Conservation (phyloP, 768 basidiomycete species). For the Brasilioporus rufonigricans region DNA sequence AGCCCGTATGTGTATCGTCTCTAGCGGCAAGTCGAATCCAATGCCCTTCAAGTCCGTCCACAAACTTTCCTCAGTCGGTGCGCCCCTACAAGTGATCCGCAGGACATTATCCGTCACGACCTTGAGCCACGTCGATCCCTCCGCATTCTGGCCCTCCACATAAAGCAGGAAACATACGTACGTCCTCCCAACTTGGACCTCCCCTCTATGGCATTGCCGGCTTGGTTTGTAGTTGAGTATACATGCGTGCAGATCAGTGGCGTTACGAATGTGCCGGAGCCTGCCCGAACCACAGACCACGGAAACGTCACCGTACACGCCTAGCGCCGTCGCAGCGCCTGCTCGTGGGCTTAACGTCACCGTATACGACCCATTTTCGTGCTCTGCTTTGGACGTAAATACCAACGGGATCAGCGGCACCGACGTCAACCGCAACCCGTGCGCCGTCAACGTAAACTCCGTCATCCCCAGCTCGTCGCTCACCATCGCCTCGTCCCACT, state of each 20-base stretch:
- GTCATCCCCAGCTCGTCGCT: constrained; percentile 9
- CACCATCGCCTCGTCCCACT: constrained; percentile 14
- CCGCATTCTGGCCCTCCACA: not conserved
- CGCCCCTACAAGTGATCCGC: constrained; percentile 9
- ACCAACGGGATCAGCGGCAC: constrained; percentile 22
- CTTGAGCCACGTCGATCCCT: constrained; percentile 22
- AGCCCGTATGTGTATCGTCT: constrained; percentile 10
- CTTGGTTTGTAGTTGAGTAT: constrained; percentile 22
- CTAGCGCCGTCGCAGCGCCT: not conserved
- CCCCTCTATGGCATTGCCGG: not conserved
- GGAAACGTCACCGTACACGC: constrained; percentile 11
- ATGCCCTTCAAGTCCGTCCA: not conserved
- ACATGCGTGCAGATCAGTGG: constrained; percentile 19
- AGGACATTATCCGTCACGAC: constrained; percentile 25
- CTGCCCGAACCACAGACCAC: constrained; percentile 17
- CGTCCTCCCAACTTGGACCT: constrained; percentile 13
- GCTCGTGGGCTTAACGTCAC: constrained; percentile 13
- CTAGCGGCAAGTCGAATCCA: constrained; percentile 10
- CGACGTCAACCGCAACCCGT: constrained; percentile 17
- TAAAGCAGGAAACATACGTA: constrained; percentile 26
- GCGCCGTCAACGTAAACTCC: constrained; percentile 12
- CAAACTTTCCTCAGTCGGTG: not conserved
- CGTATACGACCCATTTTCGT: not conserved
- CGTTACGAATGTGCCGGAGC: constrained; percentile 9
- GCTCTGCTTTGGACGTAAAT: constrained; percentile 1